Percentiles rank a stretch among this genome's conserved stretches.
These are phyloP conservation scores for Tulasnella sp. DNA, from an alignment of 768 basidiomycete species.

Conservation along the genomic window DNA sequence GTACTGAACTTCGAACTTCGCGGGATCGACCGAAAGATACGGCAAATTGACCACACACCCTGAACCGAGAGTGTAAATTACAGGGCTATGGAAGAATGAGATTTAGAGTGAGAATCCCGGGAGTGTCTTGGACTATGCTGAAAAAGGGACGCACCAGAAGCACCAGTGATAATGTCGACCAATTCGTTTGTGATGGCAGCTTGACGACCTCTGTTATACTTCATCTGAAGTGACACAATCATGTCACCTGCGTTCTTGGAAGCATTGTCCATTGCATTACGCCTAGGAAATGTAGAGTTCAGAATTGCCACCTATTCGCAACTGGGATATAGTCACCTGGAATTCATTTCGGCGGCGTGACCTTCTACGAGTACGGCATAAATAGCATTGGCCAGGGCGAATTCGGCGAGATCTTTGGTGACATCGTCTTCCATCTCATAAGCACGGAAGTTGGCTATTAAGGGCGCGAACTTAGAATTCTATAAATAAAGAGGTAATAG, in stretches of 20 bases:
- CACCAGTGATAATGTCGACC: constrained; percentile 84
- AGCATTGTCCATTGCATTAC: constrained; percentile 99
- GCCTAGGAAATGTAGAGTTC: constrained; percentile 36
- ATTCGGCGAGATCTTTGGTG: constrained; percentile 86
- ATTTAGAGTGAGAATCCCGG: too few species aligned
- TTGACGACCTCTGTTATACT: constrained; percentile 98
- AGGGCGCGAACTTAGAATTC: neutral
- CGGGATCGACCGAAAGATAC: too few species aligned
- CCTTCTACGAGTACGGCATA: constrained; percentile 88
- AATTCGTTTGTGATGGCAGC: constrained; percentile 94
- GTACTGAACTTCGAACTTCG: too few species aligned
- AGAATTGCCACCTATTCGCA: neutral
- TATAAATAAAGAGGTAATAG: neutral
- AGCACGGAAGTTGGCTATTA: constrained; percentile 69
- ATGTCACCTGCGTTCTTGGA: constrained; percentile 97
- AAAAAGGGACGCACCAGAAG: constrained; percentile 13
- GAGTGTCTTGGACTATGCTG: too few species aligned
- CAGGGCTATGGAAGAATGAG: too few species aligned
- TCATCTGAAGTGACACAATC: constrained; percentile 76
- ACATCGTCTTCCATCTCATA: constrained; percentile 98
- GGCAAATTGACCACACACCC: too few species aligned
- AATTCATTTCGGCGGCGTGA: constrained; percentile 88
- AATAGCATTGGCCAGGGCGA: constrained; percentile 92
- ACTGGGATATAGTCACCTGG: constrained; percentile 43
- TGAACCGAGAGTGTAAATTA: too few species aligned